These are phyloP conservation scores for Ochromonas danica DNA, from an alignment of 108 stramenopile genomes.

Conservation along the genomic window DNA sequence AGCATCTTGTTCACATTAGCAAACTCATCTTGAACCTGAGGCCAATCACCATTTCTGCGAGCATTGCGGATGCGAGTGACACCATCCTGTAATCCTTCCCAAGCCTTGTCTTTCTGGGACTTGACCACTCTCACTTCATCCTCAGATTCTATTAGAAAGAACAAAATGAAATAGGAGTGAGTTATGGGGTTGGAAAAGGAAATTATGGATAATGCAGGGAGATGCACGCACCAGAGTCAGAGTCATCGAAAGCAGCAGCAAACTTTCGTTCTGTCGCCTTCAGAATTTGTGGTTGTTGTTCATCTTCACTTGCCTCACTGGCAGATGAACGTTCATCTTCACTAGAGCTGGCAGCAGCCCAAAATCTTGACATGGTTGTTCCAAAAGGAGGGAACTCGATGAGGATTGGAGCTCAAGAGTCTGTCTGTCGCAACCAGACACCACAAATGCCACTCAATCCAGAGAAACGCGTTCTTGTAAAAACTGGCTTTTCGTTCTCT, in stretches of 20 bases:
- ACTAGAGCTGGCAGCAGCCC: not conserved
- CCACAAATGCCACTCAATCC: no score
- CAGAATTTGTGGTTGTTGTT: not conserved
- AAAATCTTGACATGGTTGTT: not conserved
- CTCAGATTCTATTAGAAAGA: conserved; percentile 63
- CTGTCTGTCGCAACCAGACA: no score
- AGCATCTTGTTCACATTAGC: conserved; percentile 50
- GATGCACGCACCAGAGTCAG: not conserved
- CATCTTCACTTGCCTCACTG: not conserved
- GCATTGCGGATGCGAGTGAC: conserved; percentile 70
- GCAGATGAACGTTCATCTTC: not conserved
- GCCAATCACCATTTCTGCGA: conserved; percentile 72
- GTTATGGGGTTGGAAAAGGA: no score
- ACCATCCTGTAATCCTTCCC: conserved; percentile 74
- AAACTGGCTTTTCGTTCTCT: no score
- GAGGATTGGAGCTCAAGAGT: no score
- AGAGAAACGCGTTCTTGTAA: no score
- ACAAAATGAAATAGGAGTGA: no score
- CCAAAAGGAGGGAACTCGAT: not conserved
- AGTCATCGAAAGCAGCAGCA: not conserved
- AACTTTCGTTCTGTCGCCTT: not conserved
- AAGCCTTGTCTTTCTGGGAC: conserved; percentile 80
- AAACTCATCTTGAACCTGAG: conserved; percentile 37
- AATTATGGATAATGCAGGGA: no score
- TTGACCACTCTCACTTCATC: conserved; percentile 93